These are phyloP conservation scores for Tagetes patula DNA, from an alignment of 129 eudicot species.

Conservation along the genomic window DNA sequence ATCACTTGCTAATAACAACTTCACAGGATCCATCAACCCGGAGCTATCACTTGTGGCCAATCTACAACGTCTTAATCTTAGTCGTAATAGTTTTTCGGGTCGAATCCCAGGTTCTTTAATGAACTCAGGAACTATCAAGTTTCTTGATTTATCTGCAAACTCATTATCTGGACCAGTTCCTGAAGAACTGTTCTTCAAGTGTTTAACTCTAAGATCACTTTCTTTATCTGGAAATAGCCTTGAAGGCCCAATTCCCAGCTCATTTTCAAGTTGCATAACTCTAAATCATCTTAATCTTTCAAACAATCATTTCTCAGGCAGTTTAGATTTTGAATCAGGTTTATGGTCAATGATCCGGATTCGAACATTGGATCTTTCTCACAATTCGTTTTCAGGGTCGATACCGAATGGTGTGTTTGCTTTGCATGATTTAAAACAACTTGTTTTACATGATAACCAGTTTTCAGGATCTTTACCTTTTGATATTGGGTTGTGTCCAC, in stretches of 20 bases:
- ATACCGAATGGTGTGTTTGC: conserved; percentile 54
- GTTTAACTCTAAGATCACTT: conserved; percentile 52
- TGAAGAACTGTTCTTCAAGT: conserved; percentile 48
- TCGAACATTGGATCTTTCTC: conserved; percentile 74
- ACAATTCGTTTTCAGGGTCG: conserved; percentile 59
- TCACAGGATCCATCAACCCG: conserved; percentile 56
- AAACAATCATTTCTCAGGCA: conserved; percentile 65
- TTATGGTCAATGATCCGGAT: conserved; percentile 64
- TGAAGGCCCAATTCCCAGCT: conserved; percentile 73
- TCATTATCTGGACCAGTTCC: conserved; percentile 65
- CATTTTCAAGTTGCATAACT: conserved; percentile 49
- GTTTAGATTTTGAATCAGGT: conserved; percentile 45
- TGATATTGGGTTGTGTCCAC: conserved; percentile 85
- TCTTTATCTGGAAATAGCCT: conserved; percentile 65
- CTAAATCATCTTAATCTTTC: conserved; percentile 72
- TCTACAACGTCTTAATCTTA: conserved; percentile 63
- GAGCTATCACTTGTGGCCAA: conserved; percentile 39
- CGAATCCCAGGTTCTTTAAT: conserved; percentile 43
- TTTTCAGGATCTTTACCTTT: conserved; percentile 65
- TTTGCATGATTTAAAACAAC: conserved; percentile 73
- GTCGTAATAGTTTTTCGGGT: conserved; percentile 53
- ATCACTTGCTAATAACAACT: conserved; percentile 69
- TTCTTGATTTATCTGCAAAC: conserved; percentile 72
- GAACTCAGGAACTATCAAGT: conserved; percentile 44
- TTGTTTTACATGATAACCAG: conserved; percentile 54